Base-by-base conservation (phyloP, 2,329 filamentous ascomycete genomes). In the Chaetoscypha palmicola region DNA sequence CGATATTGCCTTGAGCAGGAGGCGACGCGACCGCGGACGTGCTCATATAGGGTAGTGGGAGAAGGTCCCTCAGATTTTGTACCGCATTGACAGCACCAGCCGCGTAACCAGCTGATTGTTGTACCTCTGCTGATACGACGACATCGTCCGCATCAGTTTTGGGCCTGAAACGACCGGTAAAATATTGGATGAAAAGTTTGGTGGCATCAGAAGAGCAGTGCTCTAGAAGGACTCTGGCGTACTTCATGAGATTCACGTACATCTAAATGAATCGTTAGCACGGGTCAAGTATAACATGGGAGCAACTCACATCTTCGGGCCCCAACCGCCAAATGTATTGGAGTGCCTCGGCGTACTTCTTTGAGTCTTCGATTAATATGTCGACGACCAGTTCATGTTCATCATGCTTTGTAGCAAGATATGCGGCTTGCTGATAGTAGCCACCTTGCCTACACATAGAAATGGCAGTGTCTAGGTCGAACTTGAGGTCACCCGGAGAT, bases 371-470 rank as follows among this genome's bases (percentile, higher is more conserved):
- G 39, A 98, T 90, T 40, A 98, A 64, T 37, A 98, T 95, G 60
- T 96, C 91, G 3, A 97, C 86, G 1, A 98, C 92, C 47, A 97
- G 71, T 46, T 95, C 89, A 51, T 88, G 87, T 62, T 98, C 92
- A 4, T 87, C 85, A 59, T 98, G 90, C 63, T 96, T 91, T 46
- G 89, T 86, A 5, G 94, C 92, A 28, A 98, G 74, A 58, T 94
- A 98, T 3, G 91, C 92, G 11, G 92, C 92, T 68, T 98, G 94
- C 47, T 97, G 90, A 58, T 83, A 94, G 64, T 98, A 98, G 1
- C 92, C 91, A 9, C 91, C 92, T 67, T 98, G 92, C 21, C 94
- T 79, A 60, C 92, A 98, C 89, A 98, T 96, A 2, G 84, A 80
- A 51, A 98, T 98, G 11, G 92, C 92, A 1, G 92, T 98, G 54